These are phyloP conservation scores for Crithidia fasciculata DNA, from an alignment of 208 protist genomes.

Conservation along the genomic window DNA sequence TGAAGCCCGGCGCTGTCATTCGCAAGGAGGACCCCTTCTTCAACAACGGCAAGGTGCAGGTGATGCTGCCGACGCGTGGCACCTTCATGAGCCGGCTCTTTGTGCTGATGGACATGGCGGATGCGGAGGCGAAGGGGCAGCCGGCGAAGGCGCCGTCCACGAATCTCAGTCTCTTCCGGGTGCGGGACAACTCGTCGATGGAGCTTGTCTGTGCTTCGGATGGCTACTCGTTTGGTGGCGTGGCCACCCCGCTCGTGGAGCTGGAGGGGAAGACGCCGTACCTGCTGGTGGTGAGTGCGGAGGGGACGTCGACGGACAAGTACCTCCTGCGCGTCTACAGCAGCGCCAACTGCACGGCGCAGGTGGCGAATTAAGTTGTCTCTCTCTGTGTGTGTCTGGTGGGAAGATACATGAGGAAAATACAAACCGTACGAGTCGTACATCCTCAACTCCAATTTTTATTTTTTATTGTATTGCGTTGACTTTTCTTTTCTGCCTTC, in stretches of 20 bases:
- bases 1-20: slow-evolving; percentile 32
- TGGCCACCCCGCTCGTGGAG: slow-evolving; percentile 49
- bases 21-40: slow-evolving; percentile 56
- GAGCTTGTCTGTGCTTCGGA: slow-evolving; percentile 62
- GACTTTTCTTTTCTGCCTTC: background rate
- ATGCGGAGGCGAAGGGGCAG: slow-evolving; percentile 37
- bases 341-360: slow-evolving; percentile 36
- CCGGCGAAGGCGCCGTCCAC: slow-evolving; percentile 28
- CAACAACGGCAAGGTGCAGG: slow-evolving; percentile 58
- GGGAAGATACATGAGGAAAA: too few relatives aligned
- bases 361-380: slow-evolving; percentile 35
- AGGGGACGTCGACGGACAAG: slow-evolving; percentile 44
- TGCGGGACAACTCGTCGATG: slow-evolving; percentile 52
- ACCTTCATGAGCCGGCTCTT: slow-evolving; percentile 60
- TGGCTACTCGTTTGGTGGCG: slow-evolving; percentile 47
- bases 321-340: slow-evolving; percentile 76
- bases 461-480: too few relatives aligned
- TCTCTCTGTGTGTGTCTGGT: slow-evolving; percentile 4
- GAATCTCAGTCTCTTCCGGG: slow-evolving; percentile 65
- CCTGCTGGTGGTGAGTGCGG: slow-evolving; percentile 65
- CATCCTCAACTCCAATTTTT: too few relatives aligned
- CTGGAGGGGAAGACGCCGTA: slow-evolving; percentile 55
- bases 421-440: too few relatives aligned
- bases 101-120: slow-evolving; percentile 46
- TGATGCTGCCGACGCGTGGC: slow-evolving; percentile 36